Evolutionary conservation across 352 stramenopile species (phyloP), one percentile per base, ranked within the genome.

Genomic region (Phytopythium mirpurense): DNA sequence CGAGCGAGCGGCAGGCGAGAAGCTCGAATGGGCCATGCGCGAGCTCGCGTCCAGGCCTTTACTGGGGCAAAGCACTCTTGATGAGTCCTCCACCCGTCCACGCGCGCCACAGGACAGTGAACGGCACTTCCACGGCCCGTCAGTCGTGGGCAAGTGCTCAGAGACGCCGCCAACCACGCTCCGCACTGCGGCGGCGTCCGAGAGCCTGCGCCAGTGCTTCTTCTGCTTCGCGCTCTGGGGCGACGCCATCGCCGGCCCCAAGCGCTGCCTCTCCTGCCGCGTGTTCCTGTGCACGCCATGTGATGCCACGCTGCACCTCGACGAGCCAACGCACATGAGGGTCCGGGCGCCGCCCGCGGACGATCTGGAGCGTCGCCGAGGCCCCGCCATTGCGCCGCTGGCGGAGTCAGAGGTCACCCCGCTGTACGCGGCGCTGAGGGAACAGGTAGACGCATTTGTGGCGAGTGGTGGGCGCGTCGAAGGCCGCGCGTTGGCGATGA

Each of bases 251-350:
- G 32, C 32, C 18, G 51, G 62, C 3, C 41, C 29, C 40, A 81
- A 68, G 38, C 59, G 78, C 6, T 89, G 78, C 27, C 46, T 89
- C 21, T 63, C 61, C 3, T 89, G 78, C 32, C 66, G 62, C 14
- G 41, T 70, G 10, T 74, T 74, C 42, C 19, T 74, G n/a, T 89
- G 78, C 26, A 21, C 16, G 3, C 23, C 49, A 0, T 89, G 75
- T 35, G 78, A 89, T 48, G 67, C 63, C 0, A 37, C 72, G 18
- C 50, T 86, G 31, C 78, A 89, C 44, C 46, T 83, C 7, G 75
- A 89, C 35, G 78, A 83, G 31, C 56, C 65, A 2, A 41, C 48
- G 19, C 78, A 88, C 42, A 80, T 74, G 23, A 65, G 77, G 31
- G 64, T 88, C 16, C 73, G 63, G 23, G 51, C 74, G 7, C 21